Percentiles rank a stretch among this genome's conserved stretches.
phyloP scores from a whole-genome alignment of 768 basidiomycete genomes.

The Coprinopsis sp. region DNA sequence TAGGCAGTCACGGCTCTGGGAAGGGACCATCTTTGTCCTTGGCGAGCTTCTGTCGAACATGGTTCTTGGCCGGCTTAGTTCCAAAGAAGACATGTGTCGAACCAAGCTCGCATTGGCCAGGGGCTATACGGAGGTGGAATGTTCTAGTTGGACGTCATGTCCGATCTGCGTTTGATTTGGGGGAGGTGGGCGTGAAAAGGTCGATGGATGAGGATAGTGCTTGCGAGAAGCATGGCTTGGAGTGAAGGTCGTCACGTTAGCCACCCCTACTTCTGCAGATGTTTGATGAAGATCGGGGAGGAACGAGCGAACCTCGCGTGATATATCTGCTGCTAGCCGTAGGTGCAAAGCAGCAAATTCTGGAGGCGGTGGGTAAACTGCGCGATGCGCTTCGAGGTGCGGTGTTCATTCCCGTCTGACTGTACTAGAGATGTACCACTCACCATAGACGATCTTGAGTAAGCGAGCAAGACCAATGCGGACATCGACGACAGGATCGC shows the following conservation, averaged over 20 bases:
- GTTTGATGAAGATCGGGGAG: background rate
- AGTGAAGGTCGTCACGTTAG: background rate
- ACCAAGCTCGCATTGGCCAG: too few relatives aligned
- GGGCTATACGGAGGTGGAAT: too few relatives aligned
- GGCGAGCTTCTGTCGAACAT: too few relatives aligned
- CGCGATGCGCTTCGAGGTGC: constrained; percentile 3
- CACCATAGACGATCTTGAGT: constrained; percentile 52
- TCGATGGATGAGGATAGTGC: background rate
- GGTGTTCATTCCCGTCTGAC: constrained; percentile 7
- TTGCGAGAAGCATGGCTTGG: background rate
- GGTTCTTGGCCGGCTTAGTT: too few relatives aligned
- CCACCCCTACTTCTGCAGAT: background rate
- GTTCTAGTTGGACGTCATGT: too few relatives aligned
- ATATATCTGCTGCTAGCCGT: constrained; percentile 50
- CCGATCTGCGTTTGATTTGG: too few relatives aligned
- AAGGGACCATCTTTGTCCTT: too few relatives aligned
- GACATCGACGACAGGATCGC: constrained; percentile 76
- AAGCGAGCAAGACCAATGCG: constrained; percentile 83
- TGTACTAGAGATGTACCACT: constrained; percentile 21
- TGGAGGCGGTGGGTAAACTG: constrained; percentile 22
- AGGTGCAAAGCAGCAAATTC: constrained; percentile 35
- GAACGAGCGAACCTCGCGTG: constrained; percentile 24
- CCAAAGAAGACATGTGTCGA: too few relatives aligned
- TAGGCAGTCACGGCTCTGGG: too few relatives aligned
- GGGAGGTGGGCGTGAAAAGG: constrained; percentile 2